Evolutionary conservation across 1,284 basidiomycete species (phyloP).

Genomic region (Ceratobasidium sp.): DNA sequence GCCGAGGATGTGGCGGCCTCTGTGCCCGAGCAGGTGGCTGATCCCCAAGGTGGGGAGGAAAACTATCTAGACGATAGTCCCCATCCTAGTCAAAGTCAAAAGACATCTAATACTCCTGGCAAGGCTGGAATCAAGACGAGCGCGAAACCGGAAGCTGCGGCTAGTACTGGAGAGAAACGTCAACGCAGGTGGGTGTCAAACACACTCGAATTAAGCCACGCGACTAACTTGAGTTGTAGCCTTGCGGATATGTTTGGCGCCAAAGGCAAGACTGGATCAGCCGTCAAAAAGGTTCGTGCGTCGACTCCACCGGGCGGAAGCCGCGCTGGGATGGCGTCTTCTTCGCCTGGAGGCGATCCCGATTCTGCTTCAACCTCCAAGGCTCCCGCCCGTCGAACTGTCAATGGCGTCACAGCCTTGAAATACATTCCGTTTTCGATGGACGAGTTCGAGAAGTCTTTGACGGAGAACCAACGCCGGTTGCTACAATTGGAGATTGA

Average conservation of each 20-base stretch:
- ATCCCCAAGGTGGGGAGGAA: constrained; percentile 20
- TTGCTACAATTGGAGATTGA: constrained; percentile 75
- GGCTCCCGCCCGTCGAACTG: neutral
- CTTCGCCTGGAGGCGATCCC: neutral
- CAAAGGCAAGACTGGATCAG: neutral
- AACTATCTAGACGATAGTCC: constrained; percentile 27
- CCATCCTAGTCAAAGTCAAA: neutral
- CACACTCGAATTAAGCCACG: neutral
- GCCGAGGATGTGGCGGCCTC: constrained; percentile 5
- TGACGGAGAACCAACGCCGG: constrained; percentile 67
- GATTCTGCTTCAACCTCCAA: neutral
- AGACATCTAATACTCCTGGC: constrained; percentile 2
- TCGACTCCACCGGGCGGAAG: neutral
- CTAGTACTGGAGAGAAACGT: constrained; percentile 19
- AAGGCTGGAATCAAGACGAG: neutral
- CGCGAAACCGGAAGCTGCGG: constrained; percentile 27
- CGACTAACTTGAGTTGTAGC: neutral
- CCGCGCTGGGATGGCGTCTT: neutral
- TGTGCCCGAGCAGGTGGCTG: neutral
- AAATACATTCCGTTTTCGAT: constrained; percentile 77
- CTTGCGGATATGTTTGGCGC: constrained; percentile 22
- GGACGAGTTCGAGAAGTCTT: constrained; percentile 63
- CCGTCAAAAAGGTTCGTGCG: constrained; percentile 15
- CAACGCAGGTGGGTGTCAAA: constrained; percentile 25
- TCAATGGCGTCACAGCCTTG: constrained; percentile 54